These are phyloP conservation scores for Ogataea minuta DNA, from an alignment of 805 yeast genomes.

Conservation along the genomic window DNA sequence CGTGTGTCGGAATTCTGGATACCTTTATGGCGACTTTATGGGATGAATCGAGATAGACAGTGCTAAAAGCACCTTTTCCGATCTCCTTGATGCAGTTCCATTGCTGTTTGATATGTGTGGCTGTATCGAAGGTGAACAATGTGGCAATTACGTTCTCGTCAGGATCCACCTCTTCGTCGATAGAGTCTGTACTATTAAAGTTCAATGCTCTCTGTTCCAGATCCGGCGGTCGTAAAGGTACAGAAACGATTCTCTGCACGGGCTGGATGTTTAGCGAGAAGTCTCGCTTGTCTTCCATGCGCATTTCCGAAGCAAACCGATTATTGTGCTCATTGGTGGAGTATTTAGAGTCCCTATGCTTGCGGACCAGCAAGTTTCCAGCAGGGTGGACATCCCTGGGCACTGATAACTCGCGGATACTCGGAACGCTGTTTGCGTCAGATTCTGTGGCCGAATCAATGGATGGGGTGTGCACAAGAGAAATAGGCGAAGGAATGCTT, in stretches of 20 bases:
- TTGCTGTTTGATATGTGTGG: conserved; percentile 18
- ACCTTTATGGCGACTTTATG: conserved; percentile 68
- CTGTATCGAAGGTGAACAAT: conserved; percentile 14
- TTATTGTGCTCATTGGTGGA: conserved; percentile 1
- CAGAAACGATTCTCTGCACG: conserved; percentile 30
- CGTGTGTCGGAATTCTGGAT: conserved; percentile 37
- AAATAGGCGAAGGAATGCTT: conserved; percentile 27
- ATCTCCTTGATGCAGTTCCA: conserved; percentile 43
- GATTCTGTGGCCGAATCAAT: conserved; percentile 2
- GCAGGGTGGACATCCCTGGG: not conserved
- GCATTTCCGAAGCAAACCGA: conserved; percentile 6
- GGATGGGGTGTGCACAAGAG: conserved; percentile 4
- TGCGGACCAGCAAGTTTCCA: conserved; percentile 1
- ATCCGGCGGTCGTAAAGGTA: conserved; percentile 25
- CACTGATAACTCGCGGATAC: not conserved
- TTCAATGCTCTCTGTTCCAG: conserved; percentile 17
- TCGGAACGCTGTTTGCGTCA: not conserved
- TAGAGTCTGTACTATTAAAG: conserved; percentile 8
- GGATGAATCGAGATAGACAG: conserved; percentile 49
- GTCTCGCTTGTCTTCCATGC: conserved; percentile 13
- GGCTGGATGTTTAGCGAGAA: conserved; percentile 26
- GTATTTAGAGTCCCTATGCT: conserved; percentile 8
- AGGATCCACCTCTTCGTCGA: conserved; percentile 12
- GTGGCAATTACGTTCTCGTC: conserved; percentile 6
- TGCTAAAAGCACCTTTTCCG: conserved; percentile 71